Evolutionary conservation across 805 yeast species (phyloP), one percentile per base, ranked within the genome.

Genomic region (Deakozyma indianensis): DNA sequence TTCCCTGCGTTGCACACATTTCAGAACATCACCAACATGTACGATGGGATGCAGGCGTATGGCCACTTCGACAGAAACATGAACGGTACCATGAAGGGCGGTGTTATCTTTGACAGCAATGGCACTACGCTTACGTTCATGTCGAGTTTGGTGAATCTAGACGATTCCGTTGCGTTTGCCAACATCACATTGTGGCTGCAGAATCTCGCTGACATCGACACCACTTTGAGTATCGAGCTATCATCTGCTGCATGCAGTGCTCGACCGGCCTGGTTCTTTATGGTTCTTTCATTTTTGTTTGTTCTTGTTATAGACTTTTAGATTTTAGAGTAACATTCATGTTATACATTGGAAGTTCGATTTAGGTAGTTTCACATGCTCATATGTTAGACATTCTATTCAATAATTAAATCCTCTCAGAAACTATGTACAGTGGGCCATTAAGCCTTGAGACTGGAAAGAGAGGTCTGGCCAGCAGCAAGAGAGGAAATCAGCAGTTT

Each of bases 41-140:
- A 95, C 59, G 16, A 14, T 32, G 38, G 38, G 38, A 14, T 32
- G 4, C 38, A 32, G 18, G 68, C 95, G 50, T 71, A 78, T 52
- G 92, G 90, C 69, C 88, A 81, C 74, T 84, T 92, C 63, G 57
- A 63, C 21, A 86, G 98, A 75, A 98, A 98, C 56, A 74, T 81
- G 41, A 58, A 68, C 50, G 71, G 77, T 20, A 69, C 92, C 41
- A 68, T 86, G 71, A 86, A 84, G 72, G 96, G 92, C 58, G 97
- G 95, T 53, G 96, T 75, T 48, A 69, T 92, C 58, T 90, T 92
- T 67, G 68, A 74, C 52, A 32, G 38, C 18, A 32, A 32, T n/a
- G 38, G 38, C 18, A 69, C 65, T 29, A 61, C 61, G 46, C 49
- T 63, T 43, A 55, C 62, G 38, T 32, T 32, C 38, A 32, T 32